Conservation (phyloP, 169 alveolate genomes). For the Cystoisospora suis region DNA sequence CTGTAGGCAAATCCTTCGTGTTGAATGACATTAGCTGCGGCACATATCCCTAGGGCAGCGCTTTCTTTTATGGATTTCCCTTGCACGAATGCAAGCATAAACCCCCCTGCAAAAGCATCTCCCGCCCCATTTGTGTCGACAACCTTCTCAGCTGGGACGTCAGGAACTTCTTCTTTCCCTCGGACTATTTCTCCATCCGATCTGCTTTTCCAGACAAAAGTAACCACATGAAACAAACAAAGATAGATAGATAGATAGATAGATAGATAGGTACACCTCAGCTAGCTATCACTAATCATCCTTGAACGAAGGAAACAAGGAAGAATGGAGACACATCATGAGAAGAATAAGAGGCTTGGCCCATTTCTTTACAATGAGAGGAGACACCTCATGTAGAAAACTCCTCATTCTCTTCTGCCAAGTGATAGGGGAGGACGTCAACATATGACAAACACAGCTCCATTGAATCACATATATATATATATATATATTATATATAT, state of each 20-base stretch:
- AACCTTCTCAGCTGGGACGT: slow-evolving; percentile 57
- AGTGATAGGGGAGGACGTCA: too few relatives aligned
- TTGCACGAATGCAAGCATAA: slow-evolving; percentile 72
- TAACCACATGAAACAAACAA: not conserved
- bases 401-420: too few relatives aligned
- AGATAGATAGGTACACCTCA: too few relatives aligned
- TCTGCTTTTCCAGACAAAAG: not conserved
- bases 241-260: not conserved
- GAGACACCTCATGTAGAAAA: too few relatives aligned
- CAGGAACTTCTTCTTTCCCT: not conserved
- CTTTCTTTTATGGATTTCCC: slow-evolving; percentile 62
- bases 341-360: too few relatives aligned
- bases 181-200: slow-evolving; percentile 3
- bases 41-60: slow-evolving; percentile 60
- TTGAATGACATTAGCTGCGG: slow-evolving; percentile 68
- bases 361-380: too few relatives aligned
- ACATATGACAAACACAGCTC: too few relatives aligned
- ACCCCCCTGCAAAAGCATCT: slow-evolving; percentile 89
- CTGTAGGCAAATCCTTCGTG: slow-evolving; percentile 66
- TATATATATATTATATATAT: too few relatives aligned
- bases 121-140: slow-evolving; percentile 91
- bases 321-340: too few relatives aligned
- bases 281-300: too few relatives aligned
- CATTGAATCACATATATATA: not conserved
- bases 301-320: too few relatives aligned